Evolutionary conservation across 148 eudicot species (phyloP), one percentile per base, ranked within the genome.

Genomic region (Chenopodium quinoa): DNA sequence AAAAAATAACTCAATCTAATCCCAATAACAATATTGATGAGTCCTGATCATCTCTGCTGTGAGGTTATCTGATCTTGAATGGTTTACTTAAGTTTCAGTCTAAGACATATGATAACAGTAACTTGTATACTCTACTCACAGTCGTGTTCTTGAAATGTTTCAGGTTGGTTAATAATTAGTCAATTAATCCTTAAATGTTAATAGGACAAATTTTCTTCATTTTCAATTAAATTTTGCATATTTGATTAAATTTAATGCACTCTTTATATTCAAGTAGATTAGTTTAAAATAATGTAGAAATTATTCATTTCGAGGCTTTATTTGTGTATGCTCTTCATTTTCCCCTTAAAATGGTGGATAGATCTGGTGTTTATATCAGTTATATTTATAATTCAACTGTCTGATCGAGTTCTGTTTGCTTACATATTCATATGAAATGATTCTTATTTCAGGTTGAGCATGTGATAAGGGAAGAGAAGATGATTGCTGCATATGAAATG

Each of bases 391-490:
- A 14, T 50, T 12, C 11, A 50, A 14, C 54, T 50, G 54, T 2
- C 12, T 12, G 4, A 56, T 56, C 22, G 5, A 6, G n/a, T 32
- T 31, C 19, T 64, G 47, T 23, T 83, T 78, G 60, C 44, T 73
- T 19, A 58, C 62, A 44, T 47, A 11, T 68, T 78, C 29, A 0
- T 83, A 27, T 75, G 71, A 46, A 40, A 40, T 72, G 22, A 22
- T 79, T 83, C 50, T 9, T 20, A 70, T 84, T 50, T 86, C 90
- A 97, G 99, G 99, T 97, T 82, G 98, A 97, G 83, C 98, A 97
- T 90, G 97, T 91, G 62, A 88, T 94, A 75, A 85, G 99, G 87
- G 99, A 97, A 84, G 93, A 94, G 94, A 97, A 97, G 90, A 90
- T 83, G 70, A 83, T 91, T 76, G 93, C 92, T 71, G 99, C 99